Percentiles rank a stretch among this genome's conserved stretches.
Conservation (phyloP, 2,329 filamentous ascomycete species). For the Monilinia polystroma region DNA sequence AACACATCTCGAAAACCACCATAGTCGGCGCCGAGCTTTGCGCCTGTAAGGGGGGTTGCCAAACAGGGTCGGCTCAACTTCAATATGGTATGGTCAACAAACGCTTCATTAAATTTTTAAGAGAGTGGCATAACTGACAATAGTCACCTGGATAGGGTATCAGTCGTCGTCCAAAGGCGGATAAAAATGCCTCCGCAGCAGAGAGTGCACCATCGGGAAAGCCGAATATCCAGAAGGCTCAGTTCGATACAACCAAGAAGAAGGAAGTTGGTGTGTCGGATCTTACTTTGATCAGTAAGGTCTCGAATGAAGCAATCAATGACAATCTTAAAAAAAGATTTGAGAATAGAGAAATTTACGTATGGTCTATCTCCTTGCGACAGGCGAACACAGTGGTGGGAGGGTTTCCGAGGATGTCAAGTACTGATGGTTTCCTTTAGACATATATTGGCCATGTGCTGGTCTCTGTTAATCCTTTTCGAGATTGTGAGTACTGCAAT, state of each 20-base stretch:
- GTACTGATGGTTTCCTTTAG: conserved; percentile 42
- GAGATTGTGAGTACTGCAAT: conserved; percentile 61
- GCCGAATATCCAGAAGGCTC: conserved; percentile 86
- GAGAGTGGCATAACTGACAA: conserved; percentile 24
- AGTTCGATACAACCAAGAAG: conserved; percentile 95
- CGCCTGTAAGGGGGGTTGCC: conserved; percentile 13
- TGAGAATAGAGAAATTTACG: conserved; percentile 95
- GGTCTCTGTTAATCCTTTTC: conserved; percentile 98
- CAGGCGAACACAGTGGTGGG: not conserved
- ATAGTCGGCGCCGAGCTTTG: conserved; percentile 22
- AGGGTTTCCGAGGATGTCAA: not conserved
- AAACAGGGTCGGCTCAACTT: conserved; percentile 24
- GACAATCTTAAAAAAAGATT: conserved; percentile 98
- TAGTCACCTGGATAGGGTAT: conserved; percentile 35
- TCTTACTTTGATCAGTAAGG: conserved; percentile 95
- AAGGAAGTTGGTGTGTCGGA: conserved; percentile 99
- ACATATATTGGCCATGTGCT: conserved; percentile 99
- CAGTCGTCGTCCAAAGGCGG: conserved; percentile 41
- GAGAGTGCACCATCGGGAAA: conserved; percentile 34
- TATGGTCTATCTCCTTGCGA: conserved; percentile 39
- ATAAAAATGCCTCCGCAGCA: conserved; percentile 37
- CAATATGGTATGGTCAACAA: conserved; percentile 35
- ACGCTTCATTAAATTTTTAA: not conserved
- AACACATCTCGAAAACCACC: not conserved
- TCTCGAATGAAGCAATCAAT: conserved; percentile 99